phyloP scores from a whole-genome alignment of 345 rosid species.

The Eucalyptus paniculata region DNA sequence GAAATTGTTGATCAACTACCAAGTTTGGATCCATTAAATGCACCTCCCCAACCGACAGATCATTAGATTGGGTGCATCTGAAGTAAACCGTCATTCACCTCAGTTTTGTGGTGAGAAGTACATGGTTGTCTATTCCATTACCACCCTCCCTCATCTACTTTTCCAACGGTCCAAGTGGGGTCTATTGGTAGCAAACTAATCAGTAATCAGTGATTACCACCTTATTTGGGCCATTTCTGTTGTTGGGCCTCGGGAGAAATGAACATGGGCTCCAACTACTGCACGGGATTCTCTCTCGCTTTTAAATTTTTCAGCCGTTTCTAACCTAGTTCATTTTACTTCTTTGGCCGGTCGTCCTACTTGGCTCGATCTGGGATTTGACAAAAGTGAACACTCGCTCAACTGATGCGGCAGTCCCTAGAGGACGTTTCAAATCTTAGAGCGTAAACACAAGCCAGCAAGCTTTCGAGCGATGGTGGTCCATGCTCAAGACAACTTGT shows the following conservation, averaged over 20 bases:
- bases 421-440: neutral
- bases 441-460: neutral
- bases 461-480: neutral
- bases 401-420: neutral
- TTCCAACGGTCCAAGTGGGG: neutral
- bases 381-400: neutral
- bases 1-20: neutral
- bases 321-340: neutral
- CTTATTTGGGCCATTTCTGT: neutral
- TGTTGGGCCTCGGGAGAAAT: neutral
- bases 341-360: neutral
- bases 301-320: neutral
- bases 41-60: neutral
- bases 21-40: neutral
- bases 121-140: neutral
- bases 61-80: neutral
- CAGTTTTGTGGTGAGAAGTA: neutral
- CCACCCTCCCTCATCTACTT: neutral
- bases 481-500: neutral
- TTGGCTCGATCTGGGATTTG: neutral
- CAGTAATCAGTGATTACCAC: neutral
- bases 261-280: neutral
- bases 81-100: neutral
- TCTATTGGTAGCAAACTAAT: neutral
- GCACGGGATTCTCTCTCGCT: neutral